Evolutionary conservation across 2,329 filamentous ascomycete genomes (phyloP).

Genomic region (Epichloe bromicola): DNA sequence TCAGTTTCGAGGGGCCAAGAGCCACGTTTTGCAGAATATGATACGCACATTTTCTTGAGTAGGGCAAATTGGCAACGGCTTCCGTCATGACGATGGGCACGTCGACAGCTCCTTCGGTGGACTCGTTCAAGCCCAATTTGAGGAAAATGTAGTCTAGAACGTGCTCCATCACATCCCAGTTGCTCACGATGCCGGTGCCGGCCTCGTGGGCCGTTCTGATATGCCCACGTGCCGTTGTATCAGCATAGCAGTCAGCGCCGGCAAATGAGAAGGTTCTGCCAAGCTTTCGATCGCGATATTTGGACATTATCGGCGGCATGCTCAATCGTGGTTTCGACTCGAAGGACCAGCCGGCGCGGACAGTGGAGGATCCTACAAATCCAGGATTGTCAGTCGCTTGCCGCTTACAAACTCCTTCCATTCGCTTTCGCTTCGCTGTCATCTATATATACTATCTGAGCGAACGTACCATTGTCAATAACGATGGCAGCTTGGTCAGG

Average conservation of each 20-base stretch:
- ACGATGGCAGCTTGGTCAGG: constrained; percentile 64
- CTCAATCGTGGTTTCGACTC: constrained; percentile 68
- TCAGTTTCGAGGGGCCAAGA: constrained; percentile 10
- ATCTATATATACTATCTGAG: constrained; percentile 8
- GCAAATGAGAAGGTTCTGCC: constrained; percentile 87
- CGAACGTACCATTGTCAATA: constrained; percentile 78
- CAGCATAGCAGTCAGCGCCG: constrained; percentile 84
- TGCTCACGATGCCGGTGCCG: constrained; percentile 81
- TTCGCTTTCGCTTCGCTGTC: neutral
- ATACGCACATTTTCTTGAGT: constrained; percentile 70
- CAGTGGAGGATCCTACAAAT: constrained; percentile 60
- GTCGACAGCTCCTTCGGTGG: constrained; percentile 56
- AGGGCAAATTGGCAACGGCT: constrained; percentile 79
- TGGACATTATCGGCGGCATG: constrained; percentile 82
- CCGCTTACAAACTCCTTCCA: neutral
- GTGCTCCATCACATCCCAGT: constrained; percentile 97
- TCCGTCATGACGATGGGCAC: constrained; percentile 92
- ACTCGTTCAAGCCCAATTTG: constrained; percentile 75
- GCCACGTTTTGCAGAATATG: neutral
- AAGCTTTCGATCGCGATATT: constrained; percentile 88
- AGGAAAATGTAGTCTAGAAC: constrained; percentile 89
- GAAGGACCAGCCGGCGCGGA: constrained; percentile 94
- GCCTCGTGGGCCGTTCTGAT: constrained; percentile 84
- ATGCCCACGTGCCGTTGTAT: constrained; percentile 84
- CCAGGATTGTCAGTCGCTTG: neutral